Evolutionary conservation across 768 basidiomycete species (phyloP).

Genomic region (Ramaria sp.): DNA sequence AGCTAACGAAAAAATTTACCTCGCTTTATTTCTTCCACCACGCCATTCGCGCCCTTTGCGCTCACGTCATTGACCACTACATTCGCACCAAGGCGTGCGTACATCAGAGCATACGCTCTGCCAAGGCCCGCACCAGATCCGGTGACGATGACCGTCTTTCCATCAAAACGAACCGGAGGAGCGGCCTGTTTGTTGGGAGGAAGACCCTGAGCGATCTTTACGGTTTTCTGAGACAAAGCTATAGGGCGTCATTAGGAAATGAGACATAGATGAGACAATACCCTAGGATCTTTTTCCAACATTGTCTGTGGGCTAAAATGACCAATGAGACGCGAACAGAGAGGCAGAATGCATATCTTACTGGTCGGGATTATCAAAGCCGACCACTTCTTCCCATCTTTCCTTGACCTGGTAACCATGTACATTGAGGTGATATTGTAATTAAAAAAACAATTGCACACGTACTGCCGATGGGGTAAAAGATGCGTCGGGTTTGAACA

Average conservation of each 20-base stretch:
- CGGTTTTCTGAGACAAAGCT: constrained; percentile 31
- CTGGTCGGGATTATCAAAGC: constrained; percentile 67
- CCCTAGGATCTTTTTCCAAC: not conserved
- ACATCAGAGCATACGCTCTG: constrained; percentile 86
- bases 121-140: constrained; percentile 94
- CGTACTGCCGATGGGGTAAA: constrained; percentile 92
- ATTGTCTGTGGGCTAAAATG: not conserved
- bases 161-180: constrained; percentile 69
- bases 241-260: not conserved
- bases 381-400: constrained; percentile 71
- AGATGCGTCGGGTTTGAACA: constrained; percentile 82
- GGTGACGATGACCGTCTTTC: constrained; percentile 87
- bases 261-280: not conserved
- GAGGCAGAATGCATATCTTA: constrained; percentile 24
- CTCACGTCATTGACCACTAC: constrained; percentile 94
- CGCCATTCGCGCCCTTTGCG: constrained; percentile 70
- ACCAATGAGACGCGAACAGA: not conserved
- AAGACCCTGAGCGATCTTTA: constrained; percentile 52
- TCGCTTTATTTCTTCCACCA: constrained; percentile 79
- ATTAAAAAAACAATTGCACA: not conserved
- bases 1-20: constrained; percentile 28
- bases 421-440: not conserved
- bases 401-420: constrained; percentile 50
- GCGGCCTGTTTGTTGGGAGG: constrained; percentile 60
- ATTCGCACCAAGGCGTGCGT: constrained; percentile 85